Base-by-base conservation (phyloP, 495 filamentous ascomycete species). In the Aspergillus campestris region DNA sequence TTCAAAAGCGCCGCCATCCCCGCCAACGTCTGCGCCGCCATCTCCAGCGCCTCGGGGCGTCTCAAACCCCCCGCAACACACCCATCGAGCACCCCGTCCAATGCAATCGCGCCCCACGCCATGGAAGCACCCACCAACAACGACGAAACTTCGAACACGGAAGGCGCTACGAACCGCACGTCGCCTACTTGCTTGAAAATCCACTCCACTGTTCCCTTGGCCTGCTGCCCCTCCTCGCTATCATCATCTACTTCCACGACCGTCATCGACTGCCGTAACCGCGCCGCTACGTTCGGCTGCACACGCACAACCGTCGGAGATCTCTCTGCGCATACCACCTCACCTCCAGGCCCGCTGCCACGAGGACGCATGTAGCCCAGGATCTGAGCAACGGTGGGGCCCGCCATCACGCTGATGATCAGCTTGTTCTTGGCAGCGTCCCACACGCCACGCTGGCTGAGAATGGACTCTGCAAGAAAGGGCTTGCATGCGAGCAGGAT, bases 341-440 rank as follows among this genome's bases (percentile, higher is more conserved):
- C 28, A 8, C 9, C 31, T 31, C 32, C n/a, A 9, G 31, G 10
- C 6, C 42, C 18, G 7, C 18, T 39, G 34, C 2, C 0, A 29
- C 44, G 63, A 0, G 67, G 66, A 43, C 79, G 76, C 1, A 94
- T 62, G n/a, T 73, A 71, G 5, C 60, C 56, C 45, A 77, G 70
- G 28, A 95, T 75, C 49, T 88, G 76, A 10, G 71, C 38, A 0
- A 79, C 77, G 0, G 81, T 75, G 5, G 91, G 81, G n/a, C 90
- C 90, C 1, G 87, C 90, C 34, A 87, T 75, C 44, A 95, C 87
- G 56, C 78, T 84, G 52, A 96, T 85, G 5, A 96, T 66, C 4
- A 95, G 68, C 52, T 95, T 96, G 2, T 84, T 84, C 8, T 67
- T 52, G 0, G 95, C 66, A 5, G 59, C 61, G 5, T 55, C 51